Base-by-base conservation (phyloP, 495 filamentous ascomycete genomes). In the Tetracladium marchalianum region DNA sequence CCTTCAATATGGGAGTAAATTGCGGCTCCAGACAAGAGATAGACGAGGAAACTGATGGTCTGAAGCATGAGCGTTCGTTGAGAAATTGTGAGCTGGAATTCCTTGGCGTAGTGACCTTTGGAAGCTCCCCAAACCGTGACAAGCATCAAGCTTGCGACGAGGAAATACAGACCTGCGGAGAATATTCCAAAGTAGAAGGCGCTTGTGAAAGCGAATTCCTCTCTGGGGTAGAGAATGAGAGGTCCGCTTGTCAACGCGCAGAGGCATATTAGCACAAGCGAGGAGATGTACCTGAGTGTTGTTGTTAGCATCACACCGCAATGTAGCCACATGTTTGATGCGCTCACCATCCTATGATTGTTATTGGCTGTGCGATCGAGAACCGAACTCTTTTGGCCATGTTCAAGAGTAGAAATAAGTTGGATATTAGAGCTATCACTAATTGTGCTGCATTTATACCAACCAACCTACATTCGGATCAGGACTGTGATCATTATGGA, bases 31-130 rank as follows among this genome's bases (percentile, higher is more conserved):
- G 83, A 53, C 2, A 88, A 73, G 9, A 94, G 70, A 53, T 92
- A 93, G 7, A 81, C 64, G 38, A 85, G 68, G 59, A 93, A 83
- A 19, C 73, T 63, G 55, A 92, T 90, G 1, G 86, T 94, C 54
- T 94, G 88, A 22, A 94, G 63, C 85, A 94, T 94, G 31, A 95
- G 62, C 0, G 86, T 92, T 18, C 88, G 72, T 62, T 93, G 86
- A 47, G 76, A 77, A 35, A 71, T 70, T 2, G 81, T 89, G 22
- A 89, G 70, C 35, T 78, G 73, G 60, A 87, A 90, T 41, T 86
- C 76, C 36, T 73, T 80, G 5, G 63, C 65, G 48, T 86, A 88
- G 48, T 84, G 79, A 1, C 75, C 79, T 4, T 50, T 57, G 31
- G 66, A 67, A 3, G 85, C 82, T 8, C 85, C 84, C 50, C 70